Evolutionary conservation across 1,139 yeast genomes (phyloP).

Genomic region (Candida smagusa): DNA sequence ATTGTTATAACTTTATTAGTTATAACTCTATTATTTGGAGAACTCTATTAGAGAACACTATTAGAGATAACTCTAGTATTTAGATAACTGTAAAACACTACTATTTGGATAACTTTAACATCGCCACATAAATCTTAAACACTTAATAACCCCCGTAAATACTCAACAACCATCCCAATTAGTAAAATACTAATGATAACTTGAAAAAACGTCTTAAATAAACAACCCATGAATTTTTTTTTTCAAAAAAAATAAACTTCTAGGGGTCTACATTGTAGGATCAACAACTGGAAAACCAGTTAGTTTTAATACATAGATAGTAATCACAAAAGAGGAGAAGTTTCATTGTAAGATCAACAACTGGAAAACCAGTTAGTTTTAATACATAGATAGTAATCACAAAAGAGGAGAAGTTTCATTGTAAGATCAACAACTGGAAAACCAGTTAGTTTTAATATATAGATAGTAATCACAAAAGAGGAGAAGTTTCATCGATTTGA

Average conservation of each 20-base stretch:
- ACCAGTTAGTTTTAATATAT: not conserved
- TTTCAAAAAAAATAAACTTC: not conserved
- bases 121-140: too few species aligned
- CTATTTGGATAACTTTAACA: too few species aligned
- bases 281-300: not conserved
- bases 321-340: not conserved
- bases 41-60: too few species aligned
- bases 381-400: not conserved
- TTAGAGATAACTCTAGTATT: too few species aligned
- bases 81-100: too few species aligned
- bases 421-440: not conserved
- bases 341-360: too few species aligned
- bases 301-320: not conserved
- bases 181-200: slow-evolving; percentile 1
- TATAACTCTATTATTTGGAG: too few species aligned
- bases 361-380: not conserved
- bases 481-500: too few species aligned
- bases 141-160: not conserved
- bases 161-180: slow-evolving; percentile 1
- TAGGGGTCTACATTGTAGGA: too few species aligned
- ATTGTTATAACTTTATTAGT: too few species aligned
- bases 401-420: not conserved
- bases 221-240: slow-evolving; percentile 1
- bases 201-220: slow-evolving; percentile 4
- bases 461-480: not conserved